Percentiles rank a stretch among this genome's conserved stretches.
phyloP scores from a whole-genome alignment of 768 basidiomycete species.

The Phylloporus arenicola region DNA sequence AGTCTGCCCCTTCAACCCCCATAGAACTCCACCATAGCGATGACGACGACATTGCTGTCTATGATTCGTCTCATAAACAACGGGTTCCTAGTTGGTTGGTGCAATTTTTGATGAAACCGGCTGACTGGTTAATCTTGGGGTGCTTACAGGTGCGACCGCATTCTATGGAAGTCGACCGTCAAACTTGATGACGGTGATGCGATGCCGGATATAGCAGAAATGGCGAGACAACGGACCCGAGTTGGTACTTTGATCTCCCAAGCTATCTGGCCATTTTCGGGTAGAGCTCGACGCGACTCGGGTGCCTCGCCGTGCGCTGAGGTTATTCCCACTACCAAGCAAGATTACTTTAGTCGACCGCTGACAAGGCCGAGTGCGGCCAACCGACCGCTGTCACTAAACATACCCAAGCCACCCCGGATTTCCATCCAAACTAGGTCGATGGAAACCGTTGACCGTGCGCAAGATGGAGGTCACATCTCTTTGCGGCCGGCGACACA shows the following conservation, averaged over 20 bases:
- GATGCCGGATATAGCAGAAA: slow-evolving; percentile 31
- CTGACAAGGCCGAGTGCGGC: slow-evolving; percentile 8
- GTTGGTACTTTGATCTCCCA: slow-evolving; percentile 52
- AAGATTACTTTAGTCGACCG: slow-evolving; percentile 20
- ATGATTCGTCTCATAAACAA: slow-evolving; percentile 76
- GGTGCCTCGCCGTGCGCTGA: slow-evolving; percentile 28
- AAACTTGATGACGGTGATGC: slow-evolving; percentile 40
- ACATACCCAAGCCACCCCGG: slow-evolving; percentile 17
- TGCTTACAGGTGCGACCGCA: slow-evolving; percentile 70
- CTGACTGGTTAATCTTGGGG: slow-evolving; percentile 3
- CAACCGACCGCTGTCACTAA: slow-evolving; percentile 18
- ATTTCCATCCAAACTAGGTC: slow-evolving; percentile 21
- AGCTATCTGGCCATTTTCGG: slow-evolving; percentile 45
- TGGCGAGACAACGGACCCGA: slow-evolving; percentile 37
- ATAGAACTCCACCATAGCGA: slow-evolving; percentile 34
- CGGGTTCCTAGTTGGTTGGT: slow-evolving; percentile 81
- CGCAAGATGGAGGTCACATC: background rate
- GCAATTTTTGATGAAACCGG: background rate
- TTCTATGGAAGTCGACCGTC: slow-evolving; percentile 75
- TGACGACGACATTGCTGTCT: slow-evolving; percentile 56
- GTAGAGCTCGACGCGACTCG: slow-evolving; percentile 36
- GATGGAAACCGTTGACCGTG: slow-evolving; percentile 22
- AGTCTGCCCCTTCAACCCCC: slow-evolving; percentile 27
- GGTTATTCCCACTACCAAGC: slow-evolving; percentile 15
- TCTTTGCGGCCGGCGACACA: slow-evolving; percentile 10